Evolutionary conservation across 768 basidiomycete species (phyloP).

Genomic region (Boletus pseudo-olivaceus): DNA sequence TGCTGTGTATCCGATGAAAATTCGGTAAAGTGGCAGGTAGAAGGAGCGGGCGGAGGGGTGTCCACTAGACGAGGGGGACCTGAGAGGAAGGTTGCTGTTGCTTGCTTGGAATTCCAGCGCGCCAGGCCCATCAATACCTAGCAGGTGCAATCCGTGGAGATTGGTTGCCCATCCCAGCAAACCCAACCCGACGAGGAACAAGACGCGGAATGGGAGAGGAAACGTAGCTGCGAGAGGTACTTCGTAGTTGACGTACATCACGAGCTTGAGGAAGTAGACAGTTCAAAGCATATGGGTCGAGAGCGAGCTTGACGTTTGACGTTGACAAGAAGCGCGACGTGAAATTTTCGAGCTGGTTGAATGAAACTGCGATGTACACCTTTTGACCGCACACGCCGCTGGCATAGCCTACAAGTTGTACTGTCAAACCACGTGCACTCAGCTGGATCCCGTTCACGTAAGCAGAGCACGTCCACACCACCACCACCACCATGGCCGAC

Average conservation of each 20-base stretch:
- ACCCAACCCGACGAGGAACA: conserved; percentile 74
- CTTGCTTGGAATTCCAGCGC: conserved; percentile 58
- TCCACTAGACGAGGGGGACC: conserved; percentile 17
- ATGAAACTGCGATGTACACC: background rate
- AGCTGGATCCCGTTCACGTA: background rate
- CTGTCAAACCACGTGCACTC: too few species aligned
- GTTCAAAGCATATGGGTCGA: conserved; percentile 7
- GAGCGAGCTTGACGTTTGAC: background rate
- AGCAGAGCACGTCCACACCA: background rate
- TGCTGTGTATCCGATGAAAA: conserved; percentile 56
- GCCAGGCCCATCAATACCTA: conserved; percentile 69
- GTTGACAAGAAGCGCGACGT: background rate
- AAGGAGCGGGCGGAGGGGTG: conserved; percentile 34
- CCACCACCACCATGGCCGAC: conserved; percentile 24
- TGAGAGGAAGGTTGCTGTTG: conserved; percentile 16
- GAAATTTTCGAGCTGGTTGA: background rate
- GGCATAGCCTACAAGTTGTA: too few species aligned
- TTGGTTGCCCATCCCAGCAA: conserved; percentile 92
- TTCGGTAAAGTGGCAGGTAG: conserved; percentile 62
- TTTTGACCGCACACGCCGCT: too few species aligned
- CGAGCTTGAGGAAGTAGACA: background rate
- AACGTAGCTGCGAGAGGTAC: conserved; percentile 54
- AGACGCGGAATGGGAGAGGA: conserved; percentile 90
- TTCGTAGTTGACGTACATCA: conserved; percentile 39
- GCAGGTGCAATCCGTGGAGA: conserved; percentile 72